Evolutionary conservation across 2,329 filamentous ascomycete species (phyloP).

Genomic region (Berkeleyomyces basicola): DNA sequence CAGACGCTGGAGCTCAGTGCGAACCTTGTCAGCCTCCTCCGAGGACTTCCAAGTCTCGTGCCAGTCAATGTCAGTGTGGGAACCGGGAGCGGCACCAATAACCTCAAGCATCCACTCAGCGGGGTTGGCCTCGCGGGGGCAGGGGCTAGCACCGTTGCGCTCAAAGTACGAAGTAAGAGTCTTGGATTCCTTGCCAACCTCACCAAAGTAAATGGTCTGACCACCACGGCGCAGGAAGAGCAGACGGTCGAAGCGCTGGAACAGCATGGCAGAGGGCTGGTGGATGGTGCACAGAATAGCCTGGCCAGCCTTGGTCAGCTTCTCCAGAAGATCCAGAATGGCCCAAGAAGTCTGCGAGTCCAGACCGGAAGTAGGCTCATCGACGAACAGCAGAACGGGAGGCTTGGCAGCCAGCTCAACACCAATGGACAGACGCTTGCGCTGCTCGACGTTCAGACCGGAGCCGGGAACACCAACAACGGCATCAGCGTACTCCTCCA

Average conservation of each 20-base stretch:
- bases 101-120: slow-evolving; percentile 64
- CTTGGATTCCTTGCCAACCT: slow-evolving; percentile 55
- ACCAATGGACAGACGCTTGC: slow-evolving; percentile 74
- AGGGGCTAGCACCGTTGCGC: slow-evolving; percentile 47
- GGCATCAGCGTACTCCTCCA: slow-evolving; percentile 80
- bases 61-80: slow-evolving; percentile 48
- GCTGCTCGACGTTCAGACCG: slow-evolving; percentile 57
- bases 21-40: slow-evolving; percentile 37
- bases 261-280: slow-evolving; percentile 88
- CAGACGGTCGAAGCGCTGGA: slow-evolving; percentile 75
- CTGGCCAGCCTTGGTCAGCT: slow-evolving; percentile 74
- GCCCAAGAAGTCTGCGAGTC: slow-evolving; percentile 90
- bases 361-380: slow-evolving; percentile 87
- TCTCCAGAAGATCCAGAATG: slow-evolving; percentile 75
- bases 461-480: slow-evolving; percentile 82
- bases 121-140: slow-evolving; percentile 55
- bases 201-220: slow-evolving; percentile 65
- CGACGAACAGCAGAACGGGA: slow-evolving; percentile 74
- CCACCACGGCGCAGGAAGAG: slow-evolving; percentile 64
- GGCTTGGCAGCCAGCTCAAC: slow-evolving; percentile 94
- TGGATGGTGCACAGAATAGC: slow-evolving; percentile 96
- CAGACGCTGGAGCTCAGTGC: slow-evolving; percentile 40
- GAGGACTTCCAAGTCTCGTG: slow-evolving; percentile 43
- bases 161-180: slow-evolving; percentile 62
- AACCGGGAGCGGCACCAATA: slow-evolving; percentile 47